phyloP scores from a whole-genome alignment of 1,284 basidiomycete species.

The Taiwanofungus camphoratus region DNA sequence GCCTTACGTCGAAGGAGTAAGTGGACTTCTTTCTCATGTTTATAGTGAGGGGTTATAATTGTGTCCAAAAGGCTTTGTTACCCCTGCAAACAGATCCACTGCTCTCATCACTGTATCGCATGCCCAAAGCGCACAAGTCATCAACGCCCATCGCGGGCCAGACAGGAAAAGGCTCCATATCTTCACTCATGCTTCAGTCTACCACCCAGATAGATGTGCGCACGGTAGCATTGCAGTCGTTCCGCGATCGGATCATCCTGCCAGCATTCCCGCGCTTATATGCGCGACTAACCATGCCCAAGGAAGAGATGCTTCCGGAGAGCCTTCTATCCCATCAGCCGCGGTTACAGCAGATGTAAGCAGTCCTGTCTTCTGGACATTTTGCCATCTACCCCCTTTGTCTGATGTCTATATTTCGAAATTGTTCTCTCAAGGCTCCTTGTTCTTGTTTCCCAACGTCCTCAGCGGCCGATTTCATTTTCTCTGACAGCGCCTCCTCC shows the following conservation, averaged over 20 bases:
- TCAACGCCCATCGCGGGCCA: constrained; percentile 49
- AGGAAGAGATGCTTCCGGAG: constrained; percentile 47
- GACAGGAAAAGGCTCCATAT: constrained; percentile 38
- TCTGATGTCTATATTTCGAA: neutral
- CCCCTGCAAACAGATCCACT: constrained; percentile 73
- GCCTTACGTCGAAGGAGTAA: constrained; percentile 82
- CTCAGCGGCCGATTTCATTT: constrained; percentile 44
- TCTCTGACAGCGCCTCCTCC: constrained; percentile 49
- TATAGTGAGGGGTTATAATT: constrained; percentile 40
- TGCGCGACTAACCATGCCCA: constrained; percentile 43
- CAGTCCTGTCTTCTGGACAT: neutral
- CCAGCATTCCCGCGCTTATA: constrained; percentile 56
- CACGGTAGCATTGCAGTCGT: constrained; percentile 70
- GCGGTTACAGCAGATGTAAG: constrained; percentile 71
- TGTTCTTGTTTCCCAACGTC: constrained; percentile 55
- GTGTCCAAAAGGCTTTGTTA: constrained; percentile 53
- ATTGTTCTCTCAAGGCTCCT: constrained; percentile 51
- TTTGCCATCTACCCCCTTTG: constrained; percentile 1
- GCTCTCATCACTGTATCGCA: constrained; percentile 60
- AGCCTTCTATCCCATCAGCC: constrained; percentile 44
- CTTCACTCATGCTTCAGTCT: constrained; percentile 21
- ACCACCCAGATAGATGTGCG: constrained; percentile 69
- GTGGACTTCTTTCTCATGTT: constrained; percentile 22
- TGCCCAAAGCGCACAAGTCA: constrained; percentile 49
- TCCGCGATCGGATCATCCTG: constrained; percentile 74